Conservation (phyloP, 495 filamentous ascomycete species). For the Stereocaulon alpinum region DNA sequence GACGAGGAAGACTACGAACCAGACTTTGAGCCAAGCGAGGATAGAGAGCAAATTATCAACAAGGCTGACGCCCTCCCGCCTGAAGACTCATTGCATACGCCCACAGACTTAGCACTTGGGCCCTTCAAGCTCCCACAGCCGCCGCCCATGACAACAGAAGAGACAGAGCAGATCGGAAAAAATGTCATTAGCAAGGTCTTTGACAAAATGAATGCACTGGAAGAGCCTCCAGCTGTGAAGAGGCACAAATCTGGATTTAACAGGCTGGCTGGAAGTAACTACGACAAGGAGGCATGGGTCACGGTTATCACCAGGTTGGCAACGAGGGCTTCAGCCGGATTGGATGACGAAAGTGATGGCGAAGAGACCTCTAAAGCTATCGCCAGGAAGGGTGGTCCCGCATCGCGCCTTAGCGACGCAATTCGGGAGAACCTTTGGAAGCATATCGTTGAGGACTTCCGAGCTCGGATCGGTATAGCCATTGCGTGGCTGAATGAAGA, state of each 20-base stretch:
- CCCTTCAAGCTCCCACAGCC: constrained; percentile 74
- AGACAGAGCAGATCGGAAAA: constrained; percentile 56
- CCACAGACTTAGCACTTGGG: constrained; percentile 49
- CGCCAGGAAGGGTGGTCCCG: constrained; percentile 14
- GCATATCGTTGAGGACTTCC: constrained; percentile 85
- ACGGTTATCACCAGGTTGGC: constrained; percentile 77
- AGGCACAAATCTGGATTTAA: constrained; percentile 54
- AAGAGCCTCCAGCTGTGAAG: constrained; percentile 46
- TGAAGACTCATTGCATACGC: constrained; percentile 36
- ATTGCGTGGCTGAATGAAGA: constrained; percentile 93
- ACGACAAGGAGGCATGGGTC: constrained; percentile 85
- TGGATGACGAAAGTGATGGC: constrained; percentile 42
- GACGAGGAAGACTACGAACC: constrained; percentile 89
- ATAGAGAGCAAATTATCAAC: constrained; percentile 60
- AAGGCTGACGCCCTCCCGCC: constrained; percentile 56
- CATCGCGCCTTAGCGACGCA: constrained; percentile 44
- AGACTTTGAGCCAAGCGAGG: constrained; percentile 63
- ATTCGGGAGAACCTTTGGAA: constrained; percentile 72
- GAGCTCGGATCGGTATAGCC: constrained; percentile 72
- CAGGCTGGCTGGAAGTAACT: constrained; percentile 71
- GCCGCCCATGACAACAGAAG: constrained; percentile 55
- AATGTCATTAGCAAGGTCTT: constrained; percentile 67
- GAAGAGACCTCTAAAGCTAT: constrained; percentile 22
- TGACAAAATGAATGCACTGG: constrained; percentile 57
- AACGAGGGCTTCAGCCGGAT: constrained; percentile 61